These are phyloP conservation scores for Trichoderma endophyticum DNA, from an alignment of 2,329 filamentous ascomycete genomes.

Conservation along the genomic window DNA sequence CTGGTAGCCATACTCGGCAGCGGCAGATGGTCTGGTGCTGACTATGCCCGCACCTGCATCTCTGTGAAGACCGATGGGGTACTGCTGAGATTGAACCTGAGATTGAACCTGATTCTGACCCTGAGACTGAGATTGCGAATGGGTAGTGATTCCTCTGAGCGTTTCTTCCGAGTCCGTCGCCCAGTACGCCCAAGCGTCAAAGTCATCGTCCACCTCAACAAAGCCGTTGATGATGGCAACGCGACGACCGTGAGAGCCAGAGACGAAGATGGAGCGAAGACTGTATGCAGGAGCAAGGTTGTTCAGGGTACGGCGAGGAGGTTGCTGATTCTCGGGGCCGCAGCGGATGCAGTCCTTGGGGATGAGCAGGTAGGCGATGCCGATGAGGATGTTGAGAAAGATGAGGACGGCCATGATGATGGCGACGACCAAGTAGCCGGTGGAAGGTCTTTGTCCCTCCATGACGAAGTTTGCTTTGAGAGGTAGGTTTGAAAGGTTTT, in stretches of 20 bases:
- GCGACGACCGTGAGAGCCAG: background rate
- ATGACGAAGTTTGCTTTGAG: background rate
- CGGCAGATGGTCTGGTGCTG: background rate
- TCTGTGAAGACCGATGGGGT: background rate
- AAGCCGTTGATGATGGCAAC: slow-evolving; percentile 6
- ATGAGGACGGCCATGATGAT: slow-evolving; percentile 17
- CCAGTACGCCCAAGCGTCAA: slow-evolving; percentile 17
- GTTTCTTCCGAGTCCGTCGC: slow-evolving; percentile 14
- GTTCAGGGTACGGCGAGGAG: background rate
- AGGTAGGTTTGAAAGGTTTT: background rate
- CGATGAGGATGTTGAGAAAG: slow-evolving; percentile 18
- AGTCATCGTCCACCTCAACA: slow-evolving; percentile 5
- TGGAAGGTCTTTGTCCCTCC: background rate
- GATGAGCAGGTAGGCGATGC: background rate
- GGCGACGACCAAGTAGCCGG: slow-evolving; percentile 11
- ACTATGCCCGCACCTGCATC: background rate
- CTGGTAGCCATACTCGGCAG: background rate
- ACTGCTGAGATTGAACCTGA: background rate
- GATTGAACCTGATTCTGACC: background rate
- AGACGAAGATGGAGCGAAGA: background rate
- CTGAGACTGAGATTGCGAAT: background rate
- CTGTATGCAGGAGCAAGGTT: background rate
- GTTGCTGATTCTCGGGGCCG: background rate
- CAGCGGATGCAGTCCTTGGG: background rate
- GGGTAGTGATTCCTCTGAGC: background rate